Evolutionary conservation across 768 basidiomycete species (phyloP), one percentile per base, ranked within the genome.

Genomic region (Auricularia auricula-judae): DNA sequence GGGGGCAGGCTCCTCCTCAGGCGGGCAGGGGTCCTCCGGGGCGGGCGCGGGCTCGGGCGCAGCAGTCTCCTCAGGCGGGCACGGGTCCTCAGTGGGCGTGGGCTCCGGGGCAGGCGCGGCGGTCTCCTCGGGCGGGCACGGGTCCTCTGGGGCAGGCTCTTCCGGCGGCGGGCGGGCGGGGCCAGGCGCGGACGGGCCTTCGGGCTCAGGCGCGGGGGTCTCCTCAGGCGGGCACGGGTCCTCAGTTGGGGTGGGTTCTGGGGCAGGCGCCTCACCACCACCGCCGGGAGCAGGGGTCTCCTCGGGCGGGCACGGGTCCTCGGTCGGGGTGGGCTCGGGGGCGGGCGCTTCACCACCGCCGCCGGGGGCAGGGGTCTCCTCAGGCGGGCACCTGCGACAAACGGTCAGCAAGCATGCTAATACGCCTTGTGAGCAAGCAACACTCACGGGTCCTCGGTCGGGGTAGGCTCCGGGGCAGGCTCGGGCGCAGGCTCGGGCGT

Each of bases 191-290:
- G 23, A 59, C 23, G 56, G 56, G 56, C 33, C 56, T 18, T 59
- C 56, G 14, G 56, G 23, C 34, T 10, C 29, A 18, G 56, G 56
- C 5, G 56, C 34, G 10, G 23, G 16, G 23, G 56, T 59, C 56
- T 59, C 56, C 29, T 59, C 56, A 59, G 56, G 56, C 23, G 56
- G 56, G 56, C 56, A 59, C 54, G 54, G 54, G 54, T 56, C 54
- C 54, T 56, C 54, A 21, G n/a, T 56, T 3, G 12, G 14, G 10
- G 54, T 56, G 10, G 54, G 54, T 10, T 12, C n/a, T 2, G 54
- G 54, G 10, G 21, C 14, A 21, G 43, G 43, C 11, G 18, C 43
- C 43, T 44, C 43, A 18, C 43, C 43, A 44, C 43, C 43, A 18
- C 21, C 39, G 54, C 36, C 62, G 7, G 63, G 64, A 12, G 34